Evolutionary conservation across 2,329 filamentous ascomycete genomes (phyloP), one percentile per base, ranked within the genome.

Genomic region (Penicillium sp.): DNA sequence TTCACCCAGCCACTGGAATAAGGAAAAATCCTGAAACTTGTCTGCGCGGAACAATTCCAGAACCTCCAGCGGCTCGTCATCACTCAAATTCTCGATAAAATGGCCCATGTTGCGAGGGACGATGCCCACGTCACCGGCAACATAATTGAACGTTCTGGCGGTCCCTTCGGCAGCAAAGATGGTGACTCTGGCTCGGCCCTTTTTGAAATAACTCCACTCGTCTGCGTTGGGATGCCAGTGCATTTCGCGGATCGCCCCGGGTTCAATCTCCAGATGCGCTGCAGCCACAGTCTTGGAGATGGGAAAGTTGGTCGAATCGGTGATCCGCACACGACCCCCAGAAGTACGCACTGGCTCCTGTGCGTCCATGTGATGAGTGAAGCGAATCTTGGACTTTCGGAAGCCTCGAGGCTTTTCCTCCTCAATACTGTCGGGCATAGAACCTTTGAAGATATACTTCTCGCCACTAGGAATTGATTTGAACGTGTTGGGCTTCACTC

Each of bases 141-240:
- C 71, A 66, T 87, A 89, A 70, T 89, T 80, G 61, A 90, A 90
- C 0, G 85, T 90, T 32, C 85, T 73, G 0, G 85, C 84, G 26
- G 74, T 82, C 28, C 84, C 84, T 62, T 85, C 78, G 1, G 84
- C 76, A 0, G 79, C 84, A 60, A 89, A 90, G 58, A 90, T 79
- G n/a, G 85, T 89, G 25, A 88, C 78, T 38, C 86, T 78, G 0
- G 84, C 86, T 18, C 80, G 81, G 1, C 86, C 86, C 35, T 70
- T 71, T 64, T 88, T 79, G 72, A 89, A 88, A 69, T 85, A 90
- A 9, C 81, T 85, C 85, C 85, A 90, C 65, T 89, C 85, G 61
- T 89, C 86, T 4, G 85, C 84, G 44, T 82, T 83, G 0, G 85
- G 85, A 63, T 90, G 86, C 86, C 86, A 90, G 71, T 90, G 86